Base-by-base conservation (phyloP, 345 rosid genomes). In the Gossypium rotundifolium region DNA sequence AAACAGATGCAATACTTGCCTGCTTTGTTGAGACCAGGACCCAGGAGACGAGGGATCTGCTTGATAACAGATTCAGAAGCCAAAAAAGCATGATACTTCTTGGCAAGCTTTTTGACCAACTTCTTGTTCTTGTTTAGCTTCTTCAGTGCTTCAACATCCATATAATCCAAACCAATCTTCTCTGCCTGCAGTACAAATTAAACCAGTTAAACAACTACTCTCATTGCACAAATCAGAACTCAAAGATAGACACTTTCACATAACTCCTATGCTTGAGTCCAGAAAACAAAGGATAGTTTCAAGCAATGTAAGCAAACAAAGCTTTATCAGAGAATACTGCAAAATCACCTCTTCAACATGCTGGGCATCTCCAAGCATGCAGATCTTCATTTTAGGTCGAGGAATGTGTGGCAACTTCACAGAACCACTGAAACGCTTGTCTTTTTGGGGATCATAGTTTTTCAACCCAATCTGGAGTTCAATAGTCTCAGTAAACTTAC, bases 301-400 rank as follows among this genome's bases (percentile, higher is more conserved):
- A 73, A 45, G 22, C 25, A 40, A 11, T 4, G 5, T 42, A 82
- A 53, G 49, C 9, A 52, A 51, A 65, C 70, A 68, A 17, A 27
- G 23, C 4, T 25, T 10, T 5, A 17, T 13, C 5, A 0, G n/a
- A 53, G 14, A 27, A 62, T 20, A 16, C 6, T 0, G 27, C 11
- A 25, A 9, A 23, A 7, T 74, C 65, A 94, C 97, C 96, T 92
- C 92, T 78, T 94, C 98, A 7, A 94, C 96, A 64, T 92, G 96
- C 74, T 89, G 98, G 7, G 98, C 97, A 71, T 94, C 98, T 52
- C 97, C 98, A 54, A 94, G 94, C 97, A 94, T 94, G 83, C 98
- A 93, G 13, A 93, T 87, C 84, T 88, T 91, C 98, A 91, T 90
- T 83, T 91, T 91, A 2, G 97, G 94, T 29, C 98, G 91, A 11